Evolutionary conservation across 805 yeast species (phyloP).

Genomic region (Metahyphopichia silvanorum): DNA sequence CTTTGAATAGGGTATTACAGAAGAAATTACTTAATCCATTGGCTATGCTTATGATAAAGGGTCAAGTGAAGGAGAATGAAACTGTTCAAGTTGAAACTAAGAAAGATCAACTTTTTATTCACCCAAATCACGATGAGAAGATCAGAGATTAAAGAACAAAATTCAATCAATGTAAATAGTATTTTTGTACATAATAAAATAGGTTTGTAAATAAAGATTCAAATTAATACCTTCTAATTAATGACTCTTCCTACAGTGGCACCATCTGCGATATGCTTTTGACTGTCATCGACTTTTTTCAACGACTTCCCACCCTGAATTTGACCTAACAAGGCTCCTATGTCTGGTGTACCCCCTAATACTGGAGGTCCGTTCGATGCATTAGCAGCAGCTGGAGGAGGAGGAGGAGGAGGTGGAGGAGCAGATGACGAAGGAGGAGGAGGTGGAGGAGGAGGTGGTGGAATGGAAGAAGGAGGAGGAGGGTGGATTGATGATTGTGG

Average conservation of each 20-base stretch:
- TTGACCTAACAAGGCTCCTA: constrained; percentile 54
- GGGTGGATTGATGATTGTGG: constrained; percentile 16
- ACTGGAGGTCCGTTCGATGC: constrained; percentile 25
- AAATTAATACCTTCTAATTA: not conserved
- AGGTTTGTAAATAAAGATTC: not conserved
- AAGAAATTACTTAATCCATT: constrained; percentile 82
- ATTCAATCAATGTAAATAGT: constrained; percentile 1
- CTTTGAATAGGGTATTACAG: constrained; percentile 86
- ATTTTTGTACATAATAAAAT: not conserved
- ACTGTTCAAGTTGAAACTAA: constrained; percentile 24
- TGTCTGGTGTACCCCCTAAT: constrained; percentile 28
- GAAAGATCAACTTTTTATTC: constrained; percentile 21
- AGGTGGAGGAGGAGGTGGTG: constrained; percentile 21
- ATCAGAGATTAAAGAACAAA: not conserved
- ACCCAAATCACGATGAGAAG: constrained; percentile 29
- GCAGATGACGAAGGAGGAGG: constrained; percentile 25
- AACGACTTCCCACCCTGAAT: constrained; percentile 51
- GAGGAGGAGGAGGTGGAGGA: constrained; percentile 20
- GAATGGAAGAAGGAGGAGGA: constrained; percentile 11
- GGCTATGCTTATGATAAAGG: constrained; percentile 76
- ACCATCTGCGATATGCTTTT: constrained; percentile 45
- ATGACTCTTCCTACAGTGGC: constrained; percentile 51
- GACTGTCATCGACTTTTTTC: constrained; percentile 47
- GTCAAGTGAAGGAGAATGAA: constrained; percentile 55
- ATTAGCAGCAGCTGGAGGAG: constrained; percentile 28